Evolutionary conservation across 352 stramenopile genomes (phyloP), one percentile per base, ranked within the genome.

Genomic region (Bremia lactucae): DNA sequence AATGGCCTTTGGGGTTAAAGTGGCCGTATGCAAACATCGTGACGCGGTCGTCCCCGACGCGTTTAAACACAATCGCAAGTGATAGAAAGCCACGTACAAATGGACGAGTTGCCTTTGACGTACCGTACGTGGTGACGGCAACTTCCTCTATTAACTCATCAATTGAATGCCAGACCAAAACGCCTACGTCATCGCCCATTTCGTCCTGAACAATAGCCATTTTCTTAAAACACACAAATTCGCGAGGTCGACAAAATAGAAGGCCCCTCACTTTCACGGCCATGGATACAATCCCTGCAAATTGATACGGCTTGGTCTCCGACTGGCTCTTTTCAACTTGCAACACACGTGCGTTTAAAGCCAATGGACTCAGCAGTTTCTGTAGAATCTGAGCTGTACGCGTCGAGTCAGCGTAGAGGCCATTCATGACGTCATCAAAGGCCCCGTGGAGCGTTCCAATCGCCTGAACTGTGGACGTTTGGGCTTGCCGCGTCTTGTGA

Each of bases 221-320:
- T 59, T 87, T 84, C 57, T 83, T 83, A 46, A 85, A 88, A 41
- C 72, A 83, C 22, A 86, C 44, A 34, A 88, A 79, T 50, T 88
- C 76, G 2, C 76, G 54, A 36, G 75, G 68, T 47, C 71, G 65
- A 51, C 72, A 83, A 8, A 88, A 48, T 14, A 68, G 72, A 7
- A 78, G 54, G 0, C 68, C 59, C 6, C 48, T 44, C 8, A 77
- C 50, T 53, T 84, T 74, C 7, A 86, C 28, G 2, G 71, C 75
- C 37, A 72, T 72, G 68, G 71, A 86, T 31, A 74, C 69, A 37
- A 84, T 78, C n/a, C 75, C 75, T 0, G 75, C 58, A 42, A 88
- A 88, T 47, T 84, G 68, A 49, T 77, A 83, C 20, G 73, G 72
- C 25, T 73, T 62, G 13, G 64, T 50, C 16, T 82, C 71, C 15